phyloP scores from a whole-genome alignment of 208 protist species.

The Lotmaria passim region DNA sequence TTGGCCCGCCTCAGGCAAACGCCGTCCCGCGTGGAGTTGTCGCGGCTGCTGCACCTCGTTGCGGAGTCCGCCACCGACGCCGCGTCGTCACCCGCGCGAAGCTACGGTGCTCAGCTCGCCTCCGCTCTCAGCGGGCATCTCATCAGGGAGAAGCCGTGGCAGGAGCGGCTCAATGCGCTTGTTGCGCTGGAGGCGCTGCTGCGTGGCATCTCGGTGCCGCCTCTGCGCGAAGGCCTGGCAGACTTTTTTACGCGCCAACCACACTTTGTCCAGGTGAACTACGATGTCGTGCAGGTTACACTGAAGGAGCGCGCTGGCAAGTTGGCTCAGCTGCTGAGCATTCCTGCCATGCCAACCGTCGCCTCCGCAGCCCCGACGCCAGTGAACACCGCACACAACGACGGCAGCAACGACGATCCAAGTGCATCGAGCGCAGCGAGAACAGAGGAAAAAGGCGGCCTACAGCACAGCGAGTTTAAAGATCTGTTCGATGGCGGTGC shows the following conservation, averaged over 20 bases:
- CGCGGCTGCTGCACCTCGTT: background rate
- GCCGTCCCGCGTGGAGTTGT: slow-evolving; percentile 26
- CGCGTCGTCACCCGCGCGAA: background rate
- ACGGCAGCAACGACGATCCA: background rate
- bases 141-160: slow-evolving; percentile 42
- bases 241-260: slow-evolving; percentile 6
- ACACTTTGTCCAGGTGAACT: slow-evolving; percentile 39
- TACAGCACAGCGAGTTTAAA: slow-evolving; percentile 10
- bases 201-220: background rate
- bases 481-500: background rate
- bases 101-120: slow-evolving; percentile 27
- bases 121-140: slow-evolving; percentile 36
- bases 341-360: slow-evolving; percentile 14
- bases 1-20: slow-evolving; percentile 2
- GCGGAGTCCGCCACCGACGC: background rate
- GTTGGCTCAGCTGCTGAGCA: slow-evolving; percentile 37
- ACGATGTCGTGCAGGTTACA: slow-evolving; percentile 50
- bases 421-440: background rate
- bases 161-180: slow-evolving; percentile 60
- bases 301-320: slow-evolving; percentile 47
- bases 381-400: background rate
- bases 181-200: slow-evolving; percentile 52
- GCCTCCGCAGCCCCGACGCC: background rate
- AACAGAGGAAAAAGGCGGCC: too few species aligned
- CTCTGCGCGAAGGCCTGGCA: background rate